These are phyloP conservation scores for Exophiala mesophila DNA, from an alignment of 2,329 filamentous ascomycete genomes.

Conservation along the genomic window DNA sequence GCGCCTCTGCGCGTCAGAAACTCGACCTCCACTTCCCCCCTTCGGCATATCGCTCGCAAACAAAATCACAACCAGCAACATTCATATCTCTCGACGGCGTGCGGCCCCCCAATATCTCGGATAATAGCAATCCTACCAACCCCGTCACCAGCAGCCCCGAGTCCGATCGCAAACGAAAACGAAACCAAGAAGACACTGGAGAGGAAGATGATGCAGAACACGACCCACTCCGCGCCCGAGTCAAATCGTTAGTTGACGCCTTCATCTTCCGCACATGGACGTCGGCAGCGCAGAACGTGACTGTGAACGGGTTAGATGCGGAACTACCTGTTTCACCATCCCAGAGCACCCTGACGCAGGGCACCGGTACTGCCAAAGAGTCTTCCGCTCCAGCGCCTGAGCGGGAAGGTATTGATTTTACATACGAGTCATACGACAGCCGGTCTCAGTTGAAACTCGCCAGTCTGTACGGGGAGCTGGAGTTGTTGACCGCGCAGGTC, in stretches of 20 bases:
- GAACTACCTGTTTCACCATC: conserved; percentile 10
- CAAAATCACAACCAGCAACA: conserved; percentile 23
- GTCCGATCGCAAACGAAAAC: background rate
- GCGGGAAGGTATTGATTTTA: conserved; percentile 40
- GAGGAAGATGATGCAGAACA: conserved; percentile 12
- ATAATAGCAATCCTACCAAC: too few relatives aligned
- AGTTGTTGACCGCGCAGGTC: conserved; percentile 44
- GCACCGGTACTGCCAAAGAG: conserved; percentile 16
- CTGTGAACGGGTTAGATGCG: conserved; percentile 45
- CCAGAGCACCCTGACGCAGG: conserved; percentile 9
- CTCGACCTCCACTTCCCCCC: conserved; percentile 46
- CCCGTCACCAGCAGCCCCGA: background rate
- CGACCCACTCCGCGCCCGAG: conserved; percentile 24
- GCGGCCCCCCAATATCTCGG: background rate
- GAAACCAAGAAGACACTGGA: background rate
- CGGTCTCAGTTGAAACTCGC: conserved; percentile 40
- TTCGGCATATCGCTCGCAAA: conserved; percentile 33
- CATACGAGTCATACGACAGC: conserved; percentile 43
- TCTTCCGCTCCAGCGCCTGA: conserved; percentile 19
- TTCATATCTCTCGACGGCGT: conserved; percentile 41
- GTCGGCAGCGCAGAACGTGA: conserved; percentile 40
- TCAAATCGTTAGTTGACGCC: conserved; percentile 27
- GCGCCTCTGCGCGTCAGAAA: conserved; percentile 42
- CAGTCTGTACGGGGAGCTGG: conserved; percentile 44
- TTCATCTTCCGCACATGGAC: conserved; percentile 44